Evolutionary conservation across 345 rosid genomes (phyloP).

Genomic region (Brassica nigra): DNA sequence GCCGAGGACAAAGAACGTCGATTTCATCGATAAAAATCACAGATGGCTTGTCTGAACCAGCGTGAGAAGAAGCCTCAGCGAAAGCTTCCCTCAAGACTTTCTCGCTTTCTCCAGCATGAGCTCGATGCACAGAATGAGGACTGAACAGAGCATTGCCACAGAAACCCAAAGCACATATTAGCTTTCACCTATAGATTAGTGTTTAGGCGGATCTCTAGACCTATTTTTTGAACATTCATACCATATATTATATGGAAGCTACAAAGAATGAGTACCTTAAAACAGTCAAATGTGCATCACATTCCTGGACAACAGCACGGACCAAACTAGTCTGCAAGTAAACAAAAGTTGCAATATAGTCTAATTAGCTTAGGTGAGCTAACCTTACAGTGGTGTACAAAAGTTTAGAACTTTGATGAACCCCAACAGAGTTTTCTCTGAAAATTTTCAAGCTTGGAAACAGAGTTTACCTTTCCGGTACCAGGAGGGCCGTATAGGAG

Average conservation of each 20-base stretch:
- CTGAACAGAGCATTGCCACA: constrained; percentile 44
- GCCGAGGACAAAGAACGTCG: constrained; percentile 84
- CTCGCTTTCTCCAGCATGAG: constrained; percentile 92
- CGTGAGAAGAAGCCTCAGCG: constrained; percentile 67
- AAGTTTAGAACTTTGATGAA: not conserved
- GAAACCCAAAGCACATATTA: constrained; percentile 42
- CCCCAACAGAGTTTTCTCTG: not conserved
- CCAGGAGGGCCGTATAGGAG: constrained; percentile 93
- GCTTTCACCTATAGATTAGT: not conserved
- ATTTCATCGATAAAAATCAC: constrained; percentile 91
- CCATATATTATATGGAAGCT: not conserved
- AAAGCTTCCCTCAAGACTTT: constrained; percentile 77
- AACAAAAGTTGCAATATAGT: not conserved
- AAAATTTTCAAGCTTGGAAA: not conserved
- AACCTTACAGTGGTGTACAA: not conserved
- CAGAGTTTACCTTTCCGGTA: constrained; percentile 77
- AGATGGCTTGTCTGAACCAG: constrained; percentile 63
- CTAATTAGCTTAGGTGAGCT: constrained; percentile 4
- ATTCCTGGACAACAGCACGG: constrained; percentile 84
- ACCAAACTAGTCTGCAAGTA: constrained; percentile 78
- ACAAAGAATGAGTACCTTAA: constrained; percentile 57
- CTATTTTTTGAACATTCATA: not conserved
- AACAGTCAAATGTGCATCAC: constrained; percentile 70
- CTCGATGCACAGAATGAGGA: constrained; percentile 77
- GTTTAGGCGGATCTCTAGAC: not conserved